Conservation (phyloP, 371 early-diverging fungal genomes). For the Mortierella sp. region DNA sequence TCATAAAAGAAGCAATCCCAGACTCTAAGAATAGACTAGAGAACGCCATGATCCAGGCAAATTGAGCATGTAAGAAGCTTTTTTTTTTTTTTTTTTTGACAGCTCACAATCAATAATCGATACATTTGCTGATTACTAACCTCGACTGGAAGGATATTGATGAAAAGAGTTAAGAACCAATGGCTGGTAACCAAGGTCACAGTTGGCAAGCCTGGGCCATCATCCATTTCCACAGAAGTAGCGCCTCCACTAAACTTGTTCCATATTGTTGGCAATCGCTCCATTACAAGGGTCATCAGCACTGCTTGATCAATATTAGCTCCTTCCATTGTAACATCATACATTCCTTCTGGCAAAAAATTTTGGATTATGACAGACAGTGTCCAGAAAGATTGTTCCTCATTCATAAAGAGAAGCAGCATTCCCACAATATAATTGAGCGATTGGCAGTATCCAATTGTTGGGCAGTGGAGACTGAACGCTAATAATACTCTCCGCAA, state of each 20-base stretch:
- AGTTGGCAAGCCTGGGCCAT: conserved; percentile 72
- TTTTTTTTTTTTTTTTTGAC: neutral
- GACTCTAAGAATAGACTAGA: conserved; percentile 76
- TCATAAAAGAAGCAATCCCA: conserved; percentile 92
- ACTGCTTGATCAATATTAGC: conserved; percentile 83
- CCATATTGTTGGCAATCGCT: conserved; percentile 71
- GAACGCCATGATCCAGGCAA: neutral
- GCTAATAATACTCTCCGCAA: conserved; percentile 79
- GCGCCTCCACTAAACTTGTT: conserved; percentile 63
- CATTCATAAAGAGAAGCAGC: conserved; percentile 81
- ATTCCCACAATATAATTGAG: conserved; percentile 87
- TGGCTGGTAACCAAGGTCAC: conserved; percentile 83
- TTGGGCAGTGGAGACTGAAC: conserved; percentile 71
- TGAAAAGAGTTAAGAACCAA: conserved; percentile 88
- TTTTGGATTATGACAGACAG: conserved; percentile 80
- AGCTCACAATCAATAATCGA: neutral
- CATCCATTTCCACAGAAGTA: conserved; percentile 67
- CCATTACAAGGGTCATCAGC: conserved; percentile 72
- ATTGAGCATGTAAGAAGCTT: neutral
- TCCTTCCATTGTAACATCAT: conserved; percentile 84
- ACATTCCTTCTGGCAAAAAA: conserved; percentile 82
- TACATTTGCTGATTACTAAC: conserved; percentile 44
- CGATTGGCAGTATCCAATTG: conserved; percentile 90
- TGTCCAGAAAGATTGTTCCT: conserved; percentile 88
- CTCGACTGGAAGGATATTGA: conserved; percentile 84